Evolutionary conservation across 495 filamentous ascomycete species (phyloP).

Genomic region (Lasiosphaeriaceae sp.): DNA sequence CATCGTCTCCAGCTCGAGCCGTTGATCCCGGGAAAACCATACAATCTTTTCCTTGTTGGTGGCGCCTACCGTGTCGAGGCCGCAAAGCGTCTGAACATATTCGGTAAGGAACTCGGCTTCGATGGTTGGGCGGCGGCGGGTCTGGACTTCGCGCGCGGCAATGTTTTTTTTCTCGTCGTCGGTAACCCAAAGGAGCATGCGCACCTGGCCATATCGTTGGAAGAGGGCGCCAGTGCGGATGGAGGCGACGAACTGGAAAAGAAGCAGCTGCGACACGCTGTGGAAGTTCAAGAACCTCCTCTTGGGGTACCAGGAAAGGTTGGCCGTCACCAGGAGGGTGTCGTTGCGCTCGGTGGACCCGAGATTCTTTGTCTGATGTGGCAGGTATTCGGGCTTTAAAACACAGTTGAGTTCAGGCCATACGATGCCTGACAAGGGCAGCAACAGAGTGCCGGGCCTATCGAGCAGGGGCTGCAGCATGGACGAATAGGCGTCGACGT

Average conservation of each 20-base stretch:
- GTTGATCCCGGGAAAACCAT: too few relatives aligned
- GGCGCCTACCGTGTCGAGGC: slow-evolving; percentile 15
- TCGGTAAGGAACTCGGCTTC: slow-evolving; percentile 54
- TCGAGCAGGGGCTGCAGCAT: slow-evolving; percentile 62
- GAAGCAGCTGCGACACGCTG: slow-evolving; percentile 38
- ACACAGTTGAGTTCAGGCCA: slow-evolving; percentile 49
- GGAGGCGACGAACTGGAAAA: slow-evolving; percentile 45
- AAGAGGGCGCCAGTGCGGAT: slow-evolving; percentile 43
- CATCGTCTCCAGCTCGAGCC: slow-evolving; percentile 7
- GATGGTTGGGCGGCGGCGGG: slow-evolving; percentile 51
- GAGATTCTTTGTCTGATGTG: slow-evolving; percentile 40
- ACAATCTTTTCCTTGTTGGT: not conserved
- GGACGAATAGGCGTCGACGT: slow-evolving; percentile 46
- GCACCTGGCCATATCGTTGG: slow-evolving; percentile 63
- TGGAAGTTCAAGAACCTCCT: slow-evolving; percentile 30
- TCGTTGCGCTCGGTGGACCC: slow-evolving; percentile 46
- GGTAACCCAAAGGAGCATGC: slow-evolving; percentile 63
- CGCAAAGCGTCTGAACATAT: slow-evolving; percentile 42
- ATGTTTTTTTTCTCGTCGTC: slow-evolving; percentile 48
- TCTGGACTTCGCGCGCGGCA: slow-evolving; percentile 48
- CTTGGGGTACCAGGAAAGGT: slow-evolving; percentile 44
- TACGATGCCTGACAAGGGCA: slow-evolving; percentile 45
- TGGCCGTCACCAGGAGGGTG: slow-evolving; percentile 63
- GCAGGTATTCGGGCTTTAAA: slow-evolving; percentile 41
- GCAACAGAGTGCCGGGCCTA: slow-evolving; percentile 48